These are phyloP conservation scores for Kwoniella sp. DNA, from an alignment of 768 basidiomycete genomes.

Conservation along the genomic window DNA sequence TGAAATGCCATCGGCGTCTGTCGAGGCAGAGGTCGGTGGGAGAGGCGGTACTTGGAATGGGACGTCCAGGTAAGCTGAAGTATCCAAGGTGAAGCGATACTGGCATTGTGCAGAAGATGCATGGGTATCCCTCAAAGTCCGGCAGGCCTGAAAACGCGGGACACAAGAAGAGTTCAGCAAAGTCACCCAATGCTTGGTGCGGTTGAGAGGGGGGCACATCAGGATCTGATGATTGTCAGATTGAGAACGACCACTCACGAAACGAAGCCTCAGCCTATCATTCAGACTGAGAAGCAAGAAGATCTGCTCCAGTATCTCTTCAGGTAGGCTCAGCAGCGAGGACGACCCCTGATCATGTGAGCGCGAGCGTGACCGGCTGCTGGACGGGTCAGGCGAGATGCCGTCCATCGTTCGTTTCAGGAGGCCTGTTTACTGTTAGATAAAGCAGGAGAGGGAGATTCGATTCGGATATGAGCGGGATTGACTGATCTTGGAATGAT, in stretches of 20 bases:
- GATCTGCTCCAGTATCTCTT: slow-evolving; percentile 42
- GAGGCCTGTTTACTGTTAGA: no score
- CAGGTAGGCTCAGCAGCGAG: slow-evolving; percentile 26
- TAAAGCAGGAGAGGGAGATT: no score
- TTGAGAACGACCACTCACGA: slow-evolving; percentile 26
- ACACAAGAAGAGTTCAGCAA: no score
- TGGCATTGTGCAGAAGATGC: slow-evolving; percentile 32
- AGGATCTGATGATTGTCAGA: background rate
- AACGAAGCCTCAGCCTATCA: slow-evolving; percentile 28
- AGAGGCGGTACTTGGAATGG: slow-evolving; percentile 19
- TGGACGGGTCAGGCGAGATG: background rate
- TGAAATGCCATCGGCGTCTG: background rate
- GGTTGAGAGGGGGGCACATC: background rate
- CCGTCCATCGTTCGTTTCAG: background rate
- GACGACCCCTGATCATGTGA: background rate
- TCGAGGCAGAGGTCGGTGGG: background rate
- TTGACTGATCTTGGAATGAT: no score
- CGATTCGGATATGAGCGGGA: no score
- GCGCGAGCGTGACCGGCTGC: background rate
- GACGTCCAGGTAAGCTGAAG: slow-evolving; percentile 38
- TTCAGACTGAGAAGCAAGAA: slow-evolving; percentile 26
- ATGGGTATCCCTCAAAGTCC: slow-evolving; percentile 23
- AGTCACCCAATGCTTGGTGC: no score
- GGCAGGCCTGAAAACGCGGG: slow-evolving; percentile 24
- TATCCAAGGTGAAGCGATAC: slow-evolving; percentile 39